Base-by-base conservation (phyloP, 495 filamentous ascomycete genomes). In the Penicillium argentinense region DNA sequence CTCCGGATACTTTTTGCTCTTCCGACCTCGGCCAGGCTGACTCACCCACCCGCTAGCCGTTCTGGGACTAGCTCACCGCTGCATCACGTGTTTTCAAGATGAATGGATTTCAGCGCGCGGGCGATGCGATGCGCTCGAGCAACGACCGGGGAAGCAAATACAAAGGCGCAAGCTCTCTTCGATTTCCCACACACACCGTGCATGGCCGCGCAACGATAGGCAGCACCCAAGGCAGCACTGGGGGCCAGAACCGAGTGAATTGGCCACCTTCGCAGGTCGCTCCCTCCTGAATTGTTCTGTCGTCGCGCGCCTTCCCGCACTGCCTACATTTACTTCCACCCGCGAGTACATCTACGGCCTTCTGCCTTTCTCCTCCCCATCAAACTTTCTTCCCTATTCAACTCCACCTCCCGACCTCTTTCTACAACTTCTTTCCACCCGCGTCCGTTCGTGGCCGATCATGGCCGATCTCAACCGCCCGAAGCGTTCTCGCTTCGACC, bases 401-500 rank as follows among this genome's bases (percentile, higher is more conserved):
- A n/a, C n/a, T 28, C 14, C 27, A 16, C n/a, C 11, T 11, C 11
- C 25, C 25, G 25, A 26, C 11, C 25, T 11, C 16, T 47, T 29
- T 23, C 16, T 16, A 37, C 29, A 26, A 39, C 23, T 32, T 14
- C 38, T 22, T 21, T 18, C 9, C 22, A n/a, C 16, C 38, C 26
- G 32, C 38, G n/a, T 33, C 34, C 13, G 14, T 28, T 28, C 44
- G n/a, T n/a, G n/a, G n/a, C n/a, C n/a, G n/a, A 54, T 45, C 42
- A 95, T 95, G 89, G 82, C 85, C 47, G 91, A 95, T 56, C 79
- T 89, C 32, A 86, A 89, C 54, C 78, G 82, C 61, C 85, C 78
- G 9, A 95, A 93, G 75, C 85, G 91, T 38, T 96, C 91, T 37
- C 89, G 91, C 56, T 96, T 96, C 64, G 91, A 96, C 62, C 85